A percentile compares a stretch with the other conserved stretches of the same genome.
Evolutionary conservation across 192 early-diverging fungal species (phyloP).

Genomic region (Diversispora epigaea): DNA sequence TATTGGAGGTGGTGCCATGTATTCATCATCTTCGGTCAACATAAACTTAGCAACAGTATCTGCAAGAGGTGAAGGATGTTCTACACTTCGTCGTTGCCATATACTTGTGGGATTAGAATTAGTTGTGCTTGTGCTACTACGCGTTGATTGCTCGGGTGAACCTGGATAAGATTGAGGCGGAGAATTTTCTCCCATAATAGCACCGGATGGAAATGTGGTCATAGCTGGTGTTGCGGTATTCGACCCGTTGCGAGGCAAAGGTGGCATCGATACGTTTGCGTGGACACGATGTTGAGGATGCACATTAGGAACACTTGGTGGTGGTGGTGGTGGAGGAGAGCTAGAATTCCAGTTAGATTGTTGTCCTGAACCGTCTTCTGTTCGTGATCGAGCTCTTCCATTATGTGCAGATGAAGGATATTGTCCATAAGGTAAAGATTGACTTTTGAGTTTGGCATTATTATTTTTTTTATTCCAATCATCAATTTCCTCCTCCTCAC

Average conservation of each 20-base stretch:
- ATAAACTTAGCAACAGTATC: slow-evolving; percentile 57
- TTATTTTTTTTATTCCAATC: slow-evolving; percentile 29
- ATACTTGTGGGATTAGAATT: slow-evolving; percentile 1
- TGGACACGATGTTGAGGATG: slow-evolving; percentile 32
- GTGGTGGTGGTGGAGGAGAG: slow-evolving; percentile 30
- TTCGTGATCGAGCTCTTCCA: slow-evolving; percentile 40
- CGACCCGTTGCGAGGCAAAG: slow-evolving; percentile 34
- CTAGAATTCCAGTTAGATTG: slow-evolving; percentile 35
- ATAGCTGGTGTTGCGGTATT: background rate
- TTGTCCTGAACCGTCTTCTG: slow-evolving; percentile 38
- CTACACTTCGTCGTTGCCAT: slow-evolving; percentile 47
- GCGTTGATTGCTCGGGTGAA: slow-evolving; percentile 47
- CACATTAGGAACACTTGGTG: slow-evolving; percentile 15
- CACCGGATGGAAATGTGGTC: slow-evolving; percentile 34
- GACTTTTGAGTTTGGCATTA: slow-evolving; percentile 32
- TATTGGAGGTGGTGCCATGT: slow-evolving; percentile 37
- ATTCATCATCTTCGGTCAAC: slow-evolving; percentile 41
- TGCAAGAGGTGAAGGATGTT: slow-evolving; percentile 49
- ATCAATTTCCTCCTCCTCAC: slow-evolving; percentile 43
- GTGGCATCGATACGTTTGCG: slow-evolving; percentile 41
- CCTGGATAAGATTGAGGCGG: slow-evolving; percentile 59
- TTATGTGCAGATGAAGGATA: slow-evolving; percentile 32
- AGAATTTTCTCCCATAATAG: slow-evolving; percentile 37
- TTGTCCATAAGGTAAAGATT: slow-evolving; percentile 45
- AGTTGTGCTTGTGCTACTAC: slow-evolving; percentile 34